Conservation (phyloP, 768 basidiomycete species). For the Lentinula boryana region DNA sequence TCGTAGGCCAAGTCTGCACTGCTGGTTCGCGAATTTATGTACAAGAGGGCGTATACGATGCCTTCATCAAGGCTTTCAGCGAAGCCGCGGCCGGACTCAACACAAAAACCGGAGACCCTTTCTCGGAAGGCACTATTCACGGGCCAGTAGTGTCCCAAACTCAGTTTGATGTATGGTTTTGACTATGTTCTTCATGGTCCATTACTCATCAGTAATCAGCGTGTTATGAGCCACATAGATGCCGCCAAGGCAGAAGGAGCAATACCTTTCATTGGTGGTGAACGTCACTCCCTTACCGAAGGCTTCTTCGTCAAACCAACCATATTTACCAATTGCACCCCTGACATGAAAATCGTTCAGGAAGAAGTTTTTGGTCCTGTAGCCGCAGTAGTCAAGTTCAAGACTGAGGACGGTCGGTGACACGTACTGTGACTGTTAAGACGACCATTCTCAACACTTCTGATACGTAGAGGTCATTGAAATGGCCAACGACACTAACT, state of each 20-base stretch:
- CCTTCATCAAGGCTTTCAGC: conserved; percentile 42
- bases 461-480: conserved; percentile 18
- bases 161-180: conserved; percentile 37
- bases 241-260: conserved; percentile 56
- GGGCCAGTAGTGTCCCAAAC: conserved; percentile 44
- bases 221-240: conserved; percentile 57
- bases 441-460: background rate
- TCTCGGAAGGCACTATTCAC: conserved; percentile 31
- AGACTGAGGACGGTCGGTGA: conserved; percentile 30
- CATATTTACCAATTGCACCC: conserved; percentile 50
- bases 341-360: conserved; percentile 51
- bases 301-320: conserved; percentile 63
- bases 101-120: conserved; percentile 44
- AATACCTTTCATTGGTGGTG: conserved; percentile 49
- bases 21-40: conserved; percentile 55
- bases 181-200: background rate
- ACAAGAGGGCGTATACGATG: conserved; percentile 51
- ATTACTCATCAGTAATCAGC: conserved; percentile 21
- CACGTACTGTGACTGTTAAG: background rate
- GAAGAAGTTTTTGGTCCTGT: conserved; percentile 72
- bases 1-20: conserved; percentile 43
- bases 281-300: conserved; percentile 36
- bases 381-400: conserved; percentile 55
- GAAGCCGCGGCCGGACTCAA: conserved; percentile 23
- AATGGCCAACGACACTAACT: conserved; percentile 44